Percentiles rank a stretch among this genome's conserved stretches.
phyloP scores from a whole-genome alignment of 106 monocot genomes.

The Agapanthus africanus region DNA sequence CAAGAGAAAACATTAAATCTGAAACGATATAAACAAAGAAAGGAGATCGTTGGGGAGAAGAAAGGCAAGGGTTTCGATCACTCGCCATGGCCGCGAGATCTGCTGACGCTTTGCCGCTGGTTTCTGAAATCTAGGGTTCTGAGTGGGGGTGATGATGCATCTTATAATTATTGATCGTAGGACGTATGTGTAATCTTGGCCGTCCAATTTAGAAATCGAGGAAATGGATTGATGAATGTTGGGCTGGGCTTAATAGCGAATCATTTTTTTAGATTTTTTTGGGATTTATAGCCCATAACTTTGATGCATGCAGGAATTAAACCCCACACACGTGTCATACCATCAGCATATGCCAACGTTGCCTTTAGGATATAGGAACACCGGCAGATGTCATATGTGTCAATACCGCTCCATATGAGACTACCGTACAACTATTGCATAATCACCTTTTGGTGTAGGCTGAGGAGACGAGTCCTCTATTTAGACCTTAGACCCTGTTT shows the following conservation, averaged over 20 bases:
- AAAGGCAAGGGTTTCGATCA: neutral
- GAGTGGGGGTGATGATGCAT: neutral
- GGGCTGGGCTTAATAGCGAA: neutral
- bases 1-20: neutral
- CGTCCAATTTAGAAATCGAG: neutral
- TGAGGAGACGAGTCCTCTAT: no score
- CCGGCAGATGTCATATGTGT: no score
- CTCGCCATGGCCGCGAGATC: conserved; percentile 2
- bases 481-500: no score
- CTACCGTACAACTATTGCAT: no score
- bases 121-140: neutral
- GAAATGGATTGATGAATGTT: neutral
- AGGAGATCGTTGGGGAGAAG: neutral
- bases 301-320: no score
- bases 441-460: no score
- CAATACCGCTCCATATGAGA: no score
- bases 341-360: no score
- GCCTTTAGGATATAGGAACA: no score
- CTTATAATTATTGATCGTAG: neutral
- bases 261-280: no score
- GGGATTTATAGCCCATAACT: no score
- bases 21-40: neutral
- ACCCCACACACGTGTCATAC: no score
- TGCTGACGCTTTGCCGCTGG: neutral
- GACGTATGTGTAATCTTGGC: neutral